Base-by-base conservation (phyloP, 306 rosid genomes). In the Trifolium fragiferum region DNA sequence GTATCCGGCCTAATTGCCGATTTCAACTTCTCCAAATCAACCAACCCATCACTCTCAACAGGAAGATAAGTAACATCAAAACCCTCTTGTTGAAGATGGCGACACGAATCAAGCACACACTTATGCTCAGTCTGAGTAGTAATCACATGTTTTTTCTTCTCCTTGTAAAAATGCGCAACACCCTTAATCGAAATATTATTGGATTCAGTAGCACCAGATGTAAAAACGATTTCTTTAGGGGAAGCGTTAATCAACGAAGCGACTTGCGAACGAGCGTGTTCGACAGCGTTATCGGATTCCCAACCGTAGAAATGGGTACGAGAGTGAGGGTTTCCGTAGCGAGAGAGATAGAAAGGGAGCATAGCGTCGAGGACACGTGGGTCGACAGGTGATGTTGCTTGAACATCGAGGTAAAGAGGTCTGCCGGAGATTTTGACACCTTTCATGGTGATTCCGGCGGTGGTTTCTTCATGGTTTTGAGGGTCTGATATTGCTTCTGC, bases 81-180 rank as follows among this genome's bases (percentile, higher is more conserved):
- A 25, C 98, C 97, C 76, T 91, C 98, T 49, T 93, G 98, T 83
- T 93, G 98, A 19, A 91, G 89, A 75, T 93, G 90, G 37, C 98
- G 89, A 78, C 98, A 91, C 0, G 98, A 94, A 43, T 94, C 98
- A 6, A 94, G 89, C 13, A 93, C 97, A 78, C 98, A 93, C 87
- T 93, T 89, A 86, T 91, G 98, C 91, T 93, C 98, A 5, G 98
- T 93, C 69, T 91, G 98, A 43, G 95, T 91, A 1, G 98, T 94
- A 33, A 94, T 80, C 44, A 90, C 86, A 41, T 94, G 98, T 10
- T 73, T 83, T 76, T 91, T 93, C 92, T 91, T 91, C 12, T 94
- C 98, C 83, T 51, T 86, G 33, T 90, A 90, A 83, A 91, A 94
- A 40, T 85, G 92, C 95, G 91, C 70, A 7, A 85, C 97, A 27